phyloP scores from a whole-genome alignment of 176 grass and related monocot genomes.

The Tillandsia fasciculata region DNA sequence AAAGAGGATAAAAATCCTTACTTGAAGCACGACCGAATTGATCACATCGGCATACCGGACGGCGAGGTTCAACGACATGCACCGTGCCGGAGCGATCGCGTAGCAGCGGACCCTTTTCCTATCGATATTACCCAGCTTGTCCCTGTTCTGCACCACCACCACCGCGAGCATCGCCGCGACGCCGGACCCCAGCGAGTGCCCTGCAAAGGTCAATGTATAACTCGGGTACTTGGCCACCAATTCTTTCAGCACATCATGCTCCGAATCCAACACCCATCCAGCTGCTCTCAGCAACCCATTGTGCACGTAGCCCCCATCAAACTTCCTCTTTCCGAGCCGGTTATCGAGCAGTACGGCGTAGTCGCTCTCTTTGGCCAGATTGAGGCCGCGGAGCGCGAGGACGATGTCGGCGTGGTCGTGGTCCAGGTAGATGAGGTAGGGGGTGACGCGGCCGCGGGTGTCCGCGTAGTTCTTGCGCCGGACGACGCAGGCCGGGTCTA shows the following conservation, averaged over 20 bases:
- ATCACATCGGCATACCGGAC: conserved; percentile 84
- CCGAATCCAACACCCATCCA: conserved; percentile 59
- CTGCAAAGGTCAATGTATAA: conserved; percentile 80
- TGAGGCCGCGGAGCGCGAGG: conserved; percentile 65
- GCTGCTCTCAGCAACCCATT: conserved; percentile 74
- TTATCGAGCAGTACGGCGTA: conserved; percentile 81
- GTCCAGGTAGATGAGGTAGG: conserved; percentile 82
- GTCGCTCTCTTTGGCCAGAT: conserved; percentile 64
- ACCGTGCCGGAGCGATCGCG: conserved; percentile 71
- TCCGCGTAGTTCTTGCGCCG: conserved; percentile 50
- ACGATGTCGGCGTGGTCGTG: conserved; percentile 65
- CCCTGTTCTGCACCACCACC: conserved; percentile 60
- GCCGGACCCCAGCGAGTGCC: conserved; percentile 60
- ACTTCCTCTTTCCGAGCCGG: conserved; percentile 61
- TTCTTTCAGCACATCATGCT: conserved; percentile 56
- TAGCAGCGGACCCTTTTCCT: conserved; percentile 56
- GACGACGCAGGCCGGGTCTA: conserved; percentile 37
- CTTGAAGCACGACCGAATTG: conserved; percentile 86
- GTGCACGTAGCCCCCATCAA: conserved; percentile 83
- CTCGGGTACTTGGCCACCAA: conserved; percentile 36
- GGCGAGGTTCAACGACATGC: conserved; percentile 86
- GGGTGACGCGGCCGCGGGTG: conserved; percentile 55
- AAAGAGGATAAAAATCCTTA: conserved; percentile 3
- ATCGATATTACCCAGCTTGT: conserved; percentile 50
- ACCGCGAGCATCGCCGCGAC: conserved; percentile 72